Base-by-base conservation (phyloP, 1,284 basidiomycete species). In the Bjerkandera adusta region DNA sequence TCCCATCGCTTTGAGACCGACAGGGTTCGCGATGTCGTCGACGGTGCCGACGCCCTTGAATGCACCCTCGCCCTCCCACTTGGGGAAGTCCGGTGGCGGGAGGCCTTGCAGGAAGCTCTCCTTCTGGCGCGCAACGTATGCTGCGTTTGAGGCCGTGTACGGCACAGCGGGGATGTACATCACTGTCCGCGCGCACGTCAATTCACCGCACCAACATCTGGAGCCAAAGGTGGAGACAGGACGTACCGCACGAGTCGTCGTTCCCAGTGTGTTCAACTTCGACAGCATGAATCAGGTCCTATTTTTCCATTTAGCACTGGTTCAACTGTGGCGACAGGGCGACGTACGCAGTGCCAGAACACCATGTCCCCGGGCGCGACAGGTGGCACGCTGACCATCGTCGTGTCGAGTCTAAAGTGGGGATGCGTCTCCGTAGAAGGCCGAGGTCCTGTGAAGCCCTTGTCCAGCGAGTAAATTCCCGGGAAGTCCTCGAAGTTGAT, bases 311-410 rank as follows among this genome's bases (percentile, higher is more conserved):
- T n/a, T n/a, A n/a, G n/a, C n/a, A n/a, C n/a, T n/a, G n/a, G n/a
- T n/a, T n/a, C 3, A 16, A 4, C 3, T 5, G 33, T 29, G 27
- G 5, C 6, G 3, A 1, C 13, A 20, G 26, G 26, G 12, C 20
- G 3, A 50, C 69, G 40, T 47, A 74, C 79, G 57, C 84, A 88
- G 62, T 92, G 91, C 90, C 90, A 93, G 69, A 90, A 91, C 1
- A 90, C 89, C 62, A 85, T 81, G 59, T 93, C 90, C 2, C 91
- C 92, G 0, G 91, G 89, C 30, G 72, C 69, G 7, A 92, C 88
- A 49, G 72, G 75, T 0, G 88, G 87, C 7, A 88, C 71, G 2
- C 86, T 83, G 2, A 81, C 78, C 86, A 93, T 92, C 1, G 82
- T 85, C 48, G 79, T 64, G 3, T 78, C 75, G 1, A 94, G 73